Evolutionary conservation across 2,329 filamentous ascomycete genomes (phyloP), one percentile per base, ranked within the genome.

Genomic region (Penicillium sclerotigenum): DNA sequence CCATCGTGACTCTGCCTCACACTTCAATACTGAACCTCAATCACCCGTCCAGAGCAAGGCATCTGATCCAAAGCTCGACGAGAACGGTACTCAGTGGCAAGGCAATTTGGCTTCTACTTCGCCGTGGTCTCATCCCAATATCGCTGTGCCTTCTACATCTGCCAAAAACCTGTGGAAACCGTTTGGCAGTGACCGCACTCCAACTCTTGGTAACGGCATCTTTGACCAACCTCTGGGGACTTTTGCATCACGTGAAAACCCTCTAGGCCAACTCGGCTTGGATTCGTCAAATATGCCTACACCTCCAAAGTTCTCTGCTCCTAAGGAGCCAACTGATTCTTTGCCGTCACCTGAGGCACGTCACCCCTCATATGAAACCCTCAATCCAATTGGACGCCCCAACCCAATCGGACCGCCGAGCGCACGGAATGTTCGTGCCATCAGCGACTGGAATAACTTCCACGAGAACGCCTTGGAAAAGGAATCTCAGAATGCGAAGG

Each of bases 171-270:
- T 85, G 31, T 87, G 84, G 84, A 84, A 84, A 53, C 77, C 81
- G 36, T 75, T 81, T 36, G 79, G 75, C 51, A 78, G 78, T 63
- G 81, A 83, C 59, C 79, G 81, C 63, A 80, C 81, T 26, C 78
- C 87, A 62, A 81, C 81, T 26, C 78, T 87, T 38, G 84, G 84
- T 16, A 87, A 87, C 69, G 84, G 84, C 29, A 85, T 83, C 2
- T 87, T 87, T 62, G 83, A 85, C 59, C 78, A 78, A 56, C 73
- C 71, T 55, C 78, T 82, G 52, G 75, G 75, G 3, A 31, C 37
- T 33, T 81, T 80, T 52, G 74, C 80, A 43, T 68, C 77, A 38
- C 75, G 77, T 42, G 73, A 79, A 56, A 60, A 75, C 28, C 61
- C 69, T 56, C 70, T 78, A n/a, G 75, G 76, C 49, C 69, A 71